Percentiles rank a stretch among this genome's conserved stretches.
Evolutionary conservation across 305 asterid genomes (phyloP).

Genomic region (Solanum chacoense): DNA sequence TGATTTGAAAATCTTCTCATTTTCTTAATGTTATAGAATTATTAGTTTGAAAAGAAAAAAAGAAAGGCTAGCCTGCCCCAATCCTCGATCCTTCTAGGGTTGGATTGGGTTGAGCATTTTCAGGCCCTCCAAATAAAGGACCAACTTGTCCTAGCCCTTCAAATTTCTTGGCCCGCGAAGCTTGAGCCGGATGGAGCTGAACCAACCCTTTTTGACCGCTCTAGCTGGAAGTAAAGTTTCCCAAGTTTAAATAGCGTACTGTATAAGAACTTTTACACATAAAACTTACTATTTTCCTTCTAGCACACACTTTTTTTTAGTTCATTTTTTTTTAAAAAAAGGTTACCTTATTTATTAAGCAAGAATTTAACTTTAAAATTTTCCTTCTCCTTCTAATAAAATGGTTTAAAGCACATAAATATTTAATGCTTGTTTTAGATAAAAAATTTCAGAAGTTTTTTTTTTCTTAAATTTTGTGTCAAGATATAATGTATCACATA

Average conservation of each 20-base stretch:
- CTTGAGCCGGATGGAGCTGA: too few relatives aligned
- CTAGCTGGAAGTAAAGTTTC: not conserved
- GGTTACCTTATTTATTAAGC: not conserved
- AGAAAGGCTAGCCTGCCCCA: too few relatives aligned
- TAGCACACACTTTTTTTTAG: not conserved
- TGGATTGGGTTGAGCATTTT: too few relatives aligned
- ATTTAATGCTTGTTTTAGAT: not conserved
- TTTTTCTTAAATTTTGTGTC: not conserved
- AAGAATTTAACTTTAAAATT: too few relatives aligned
- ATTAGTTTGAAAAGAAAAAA: too few relatives aligned
- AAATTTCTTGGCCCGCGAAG: too few relatives aligned
- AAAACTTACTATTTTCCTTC: not conserved
- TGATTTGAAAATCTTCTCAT: too few relatives aligned
- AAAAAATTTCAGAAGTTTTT: not conserved
- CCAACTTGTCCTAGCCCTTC: too few relatives aligned
- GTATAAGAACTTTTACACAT: not conserved
- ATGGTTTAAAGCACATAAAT: not conserved
- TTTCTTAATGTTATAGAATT: too few relatives aligned
- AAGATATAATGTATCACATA: not conserved
- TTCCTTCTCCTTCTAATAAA: not conserved
- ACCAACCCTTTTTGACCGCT: too few relatives aligned
- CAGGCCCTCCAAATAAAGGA: too few relatives aligned
- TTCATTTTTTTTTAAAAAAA: not conserved
- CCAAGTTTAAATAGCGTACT: not conserved
- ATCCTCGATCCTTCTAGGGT: too few relatives aligned